Evolutionary conservation across 768 basidiomycete species (phyloP).

Genomic region (Tylopilus subfusipes): DNA sequence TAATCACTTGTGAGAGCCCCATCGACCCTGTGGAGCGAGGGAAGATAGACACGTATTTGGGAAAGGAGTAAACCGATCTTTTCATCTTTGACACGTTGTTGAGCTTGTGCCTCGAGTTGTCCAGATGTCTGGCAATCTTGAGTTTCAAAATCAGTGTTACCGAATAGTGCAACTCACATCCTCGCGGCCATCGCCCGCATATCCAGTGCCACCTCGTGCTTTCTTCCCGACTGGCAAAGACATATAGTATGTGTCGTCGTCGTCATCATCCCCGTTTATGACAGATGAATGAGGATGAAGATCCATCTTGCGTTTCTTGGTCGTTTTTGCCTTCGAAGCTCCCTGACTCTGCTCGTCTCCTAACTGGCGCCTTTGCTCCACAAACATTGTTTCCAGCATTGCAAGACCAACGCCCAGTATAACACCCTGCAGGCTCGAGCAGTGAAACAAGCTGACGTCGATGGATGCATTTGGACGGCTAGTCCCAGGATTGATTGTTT

Average conservation of each 20-base stretch:
- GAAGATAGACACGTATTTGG: conserved; percentile 78
- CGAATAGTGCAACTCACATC: conserved; percentile 56
- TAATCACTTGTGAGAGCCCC: conserved; percentile 86
- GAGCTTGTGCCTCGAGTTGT: conserved; percentile 69
- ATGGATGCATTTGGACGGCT: conserved; percentile 41
- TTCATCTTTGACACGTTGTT: conserved; percentile 72
- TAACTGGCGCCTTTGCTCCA: conserved; percentile 45
- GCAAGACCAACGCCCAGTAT: conserved; percentile 88
- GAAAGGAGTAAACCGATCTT: conserved; percentile 65
- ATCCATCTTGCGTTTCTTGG: conserved; percentile 42
- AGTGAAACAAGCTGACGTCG: conserved; percentile 76
- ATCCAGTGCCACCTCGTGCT: conserved; percentile 78
- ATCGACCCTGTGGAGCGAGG: conserved; percentile 69
- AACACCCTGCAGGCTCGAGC: conserved; percentile 83
- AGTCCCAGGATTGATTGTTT: conserved; percentile 49
- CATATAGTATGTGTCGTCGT: conserved; percentile 49
- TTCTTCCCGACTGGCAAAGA: conserved; percentile 52
- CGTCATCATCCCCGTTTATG: conserved; percentile 45
- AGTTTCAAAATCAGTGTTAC: conserved; percentile 3
- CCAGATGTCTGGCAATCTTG: conserved; percentile 61
- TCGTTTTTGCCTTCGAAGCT: conserved; percentile 29
- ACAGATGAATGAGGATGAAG: conserved; percentile 20
- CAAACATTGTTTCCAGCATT: conserved; percentile 76
- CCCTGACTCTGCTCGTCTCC: conserved; percentile 27
- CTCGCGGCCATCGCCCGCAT: conserved; percentile 79